A percentile compares a stretch with the other conserved stretches of the same genome.
Evolutionary conservation across 106 monocot genomes (phyloP).

Genomic region (Allium sativum): DNA sequence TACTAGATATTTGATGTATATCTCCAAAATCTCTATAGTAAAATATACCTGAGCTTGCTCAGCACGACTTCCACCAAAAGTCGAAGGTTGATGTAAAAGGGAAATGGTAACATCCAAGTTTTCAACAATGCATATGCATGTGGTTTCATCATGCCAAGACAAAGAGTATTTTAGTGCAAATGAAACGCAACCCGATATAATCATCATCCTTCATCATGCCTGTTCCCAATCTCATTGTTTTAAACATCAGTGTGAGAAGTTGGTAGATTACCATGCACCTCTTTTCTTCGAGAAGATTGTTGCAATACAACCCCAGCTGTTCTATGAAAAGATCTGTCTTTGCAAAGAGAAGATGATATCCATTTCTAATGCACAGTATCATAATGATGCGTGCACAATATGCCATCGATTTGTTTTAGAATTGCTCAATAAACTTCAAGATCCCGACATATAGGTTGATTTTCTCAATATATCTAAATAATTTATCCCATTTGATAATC

Average conservation of each 20-base stretch:
- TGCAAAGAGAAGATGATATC: conserved; percentile 17
- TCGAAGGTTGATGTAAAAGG: too few species aligned
- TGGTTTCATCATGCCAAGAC: too few species aligned
- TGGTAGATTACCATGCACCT: conserved; percentile 53
- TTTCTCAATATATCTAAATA: not conserved
- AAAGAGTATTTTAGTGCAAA: conserved; percentile 35
- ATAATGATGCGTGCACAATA: conserved; percentile 28
- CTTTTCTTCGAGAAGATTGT: conserved; percentile 35
- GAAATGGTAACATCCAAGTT: too few species aligned
- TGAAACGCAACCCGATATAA: conserved; percentile 46
- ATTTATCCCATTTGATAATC: too few species aligned
- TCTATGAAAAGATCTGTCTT: conserved; percentile 41
- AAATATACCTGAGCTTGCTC: too few species aligned
- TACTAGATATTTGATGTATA: too few species aligned
- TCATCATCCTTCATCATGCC: conserved; percentile 36
- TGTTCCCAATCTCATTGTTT: conserved; percentile 34
- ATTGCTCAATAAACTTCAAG: conserved; percentile 33
- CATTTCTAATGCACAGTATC: conserved; percentile 4
- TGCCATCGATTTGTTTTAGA: conserved; percentile 35
- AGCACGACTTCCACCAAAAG: too few species aligned
- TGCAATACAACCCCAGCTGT: conserved; percentile 29
- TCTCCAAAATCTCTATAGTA: too few species aligned
- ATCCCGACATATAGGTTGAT: conserved; percentile 48
- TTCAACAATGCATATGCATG: too few species aligned
- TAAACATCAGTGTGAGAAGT: conserved; percentile 34